Conservation (phyloP, 2,329 filamentous ascomycete genomes). For the Epichloe amarillans region DNA sequence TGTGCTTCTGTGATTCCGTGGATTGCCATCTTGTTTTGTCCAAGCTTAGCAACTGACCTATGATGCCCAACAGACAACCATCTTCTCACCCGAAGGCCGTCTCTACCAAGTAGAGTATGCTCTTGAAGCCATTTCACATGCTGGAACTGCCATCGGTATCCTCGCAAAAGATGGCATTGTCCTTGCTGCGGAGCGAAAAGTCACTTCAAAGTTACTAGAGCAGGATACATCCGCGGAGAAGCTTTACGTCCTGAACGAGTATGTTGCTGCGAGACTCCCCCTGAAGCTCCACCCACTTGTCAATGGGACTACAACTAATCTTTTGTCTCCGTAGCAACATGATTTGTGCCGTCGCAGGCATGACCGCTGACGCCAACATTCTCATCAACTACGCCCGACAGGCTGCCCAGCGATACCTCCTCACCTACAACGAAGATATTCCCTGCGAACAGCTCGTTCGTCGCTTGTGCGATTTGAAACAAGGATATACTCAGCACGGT, state of each 20-base stretch:
- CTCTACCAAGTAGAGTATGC: slow-evolving; percentile 99
- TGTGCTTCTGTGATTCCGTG: slow-evolving; percentile 23
- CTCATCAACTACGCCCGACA: slow-evolving; percentile 99
- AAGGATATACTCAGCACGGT: slow-evolving; percentile 98
- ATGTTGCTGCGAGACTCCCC: slow-evolving; percentile 20
- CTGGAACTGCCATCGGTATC: slow-evolving; percentile 91
- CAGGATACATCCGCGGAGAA: slow-evolving; percentile 99
- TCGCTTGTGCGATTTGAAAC: slow-evolving; percentile 92
- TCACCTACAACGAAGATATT: slow-evolving; percentile 99
- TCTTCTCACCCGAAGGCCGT: slow-evolving; percentile 98
- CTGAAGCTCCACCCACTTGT: no score
- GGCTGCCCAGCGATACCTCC: slow-evolving; percentile 91
- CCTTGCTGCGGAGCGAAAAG: slow-evolving; percentile 93
- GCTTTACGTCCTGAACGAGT: slow-evolving; percentile 99
- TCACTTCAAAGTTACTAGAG: slow-evolving; percentile 97
- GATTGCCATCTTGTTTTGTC: not conserved
- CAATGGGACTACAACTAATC: not conserved
- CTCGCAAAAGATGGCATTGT: slow-evolving; percentile 97
- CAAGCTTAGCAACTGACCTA: slow-evolving; percentile 1
- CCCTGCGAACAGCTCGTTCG: slow-evolving; percentile 98
- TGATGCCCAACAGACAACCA: slow-evolving; percentile 60
- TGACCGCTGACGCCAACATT: slow-evolving; percentile 99
- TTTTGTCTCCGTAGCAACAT: slow-evolving; percentile 59
- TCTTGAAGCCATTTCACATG: slow-evolving; percentile 95
- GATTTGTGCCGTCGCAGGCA: slow-evolving; percentile 97